phyloP scores from a whole-genome alignment of 2,329 filamentous ascomycete genomes.

The Hypoxylon sp. region DNA sequence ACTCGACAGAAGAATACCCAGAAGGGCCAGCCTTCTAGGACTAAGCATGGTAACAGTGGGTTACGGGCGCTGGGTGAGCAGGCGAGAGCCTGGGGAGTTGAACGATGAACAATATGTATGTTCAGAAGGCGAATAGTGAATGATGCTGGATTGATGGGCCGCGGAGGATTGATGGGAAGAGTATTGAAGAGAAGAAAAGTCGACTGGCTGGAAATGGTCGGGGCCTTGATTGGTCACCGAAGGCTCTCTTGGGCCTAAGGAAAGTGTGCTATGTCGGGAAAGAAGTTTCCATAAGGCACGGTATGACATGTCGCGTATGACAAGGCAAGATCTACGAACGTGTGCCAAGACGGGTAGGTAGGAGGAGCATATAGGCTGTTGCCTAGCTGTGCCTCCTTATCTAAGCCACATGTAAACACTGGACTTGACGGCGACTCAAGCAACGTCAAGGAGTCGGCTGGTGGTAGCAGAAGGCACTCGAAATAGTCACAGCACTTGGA shows the following conservation, averaged over 20 bases:
- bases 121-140: background rate
- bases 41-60: constrained; percentile 10
- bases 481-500: background rate
- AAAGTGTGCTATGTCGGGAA: no score
- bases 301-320: no score
- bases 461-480: no score
- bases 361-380: no score
- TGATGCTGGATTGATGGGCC: constrained; percentile 3
- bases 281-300: no score
- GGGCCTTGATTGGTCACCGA: background rate
- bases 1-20: background rate
- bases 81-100: background rate
- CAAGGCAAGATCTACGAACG: no score
- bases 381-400: no score
- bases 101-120: background rate
- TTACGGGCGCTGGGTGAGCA: background rate
- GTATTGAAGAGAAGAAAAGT: background rate
- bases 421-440: no score
- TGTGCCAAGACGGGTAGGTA: no score
- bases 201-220: background rate
- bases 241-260: background rate
- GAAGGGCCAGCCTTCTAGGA: constrained; percentile 9
- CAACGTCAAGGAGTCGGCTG: no score
- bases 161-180: background rate
- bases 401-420: no score